Evolutionary conservation across 768 basidiomycete genomes (phyloP).

Genomic region (Amanita pseudoporphyria): DNA sequence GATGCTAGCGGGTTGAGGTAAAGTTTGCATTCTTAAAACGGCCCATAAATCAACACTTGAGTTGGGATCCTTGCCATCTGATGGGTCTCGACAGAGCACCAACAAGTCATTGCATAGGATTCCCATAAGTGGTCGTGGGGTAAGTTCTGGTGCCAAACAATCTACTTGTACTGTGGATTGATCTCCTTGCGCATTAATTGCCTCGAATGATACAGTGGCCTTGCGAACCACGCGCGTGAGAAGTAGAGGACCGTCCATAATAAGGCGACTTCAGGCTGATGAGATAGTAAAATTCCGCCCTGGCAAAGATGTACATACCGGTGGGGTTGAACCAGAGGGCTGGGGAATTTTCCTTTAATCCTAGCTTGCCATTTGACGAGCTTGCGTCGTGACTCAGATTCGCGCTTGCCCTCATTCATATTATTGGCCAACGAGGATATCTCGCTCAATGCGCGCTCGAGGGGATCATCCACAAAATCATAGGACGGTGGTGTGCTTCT

Average conservation of each 20-base stretch:
- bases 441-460: conserved; percentile 79
- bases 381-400: conserved; percentile 84
- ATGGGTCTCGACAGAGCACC: conserved; percentile 83
- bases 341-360: conserved; percentile 88
- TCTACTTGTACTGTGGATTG: conserved; percentile 81
- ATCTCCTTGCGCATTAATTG: conserved; percentile 68
- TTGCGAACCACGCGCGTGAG: conserved; percentile 90
- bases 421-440: conserved; percentile 84
- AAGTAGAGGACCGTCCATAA: conserved; percentile 84
- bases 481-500: conserved; percentile 75
- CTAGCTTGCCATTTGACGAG: conserved; percentile 86
- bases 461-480: conserved; percentile 69
- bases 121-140: conserved; percentile 68
- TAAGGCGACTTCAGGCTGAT: conserved; percentile 52
- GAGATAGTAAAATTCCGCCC: conserved; percentile 5
- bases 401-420: conserved; percentile 98
- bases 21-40: conserved; percentile 89
- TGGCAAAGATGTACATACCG: conserved; percentile 37
- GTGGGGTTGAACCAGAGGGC: conserved; percentile 97
- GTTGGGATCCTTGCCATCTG: conserved; percentile 66
- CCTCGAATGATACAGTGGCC: conserved; percentile 71
- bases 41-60: conserved; percentile 90
- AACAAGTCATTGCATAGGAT: conserved; percentile 90
- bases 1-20: conserved; percentile 84
- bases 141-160: conserved; percentile 79